Conservation (phyloP, 805 yeast species). For the Saturnispora halmiae region DNA sequence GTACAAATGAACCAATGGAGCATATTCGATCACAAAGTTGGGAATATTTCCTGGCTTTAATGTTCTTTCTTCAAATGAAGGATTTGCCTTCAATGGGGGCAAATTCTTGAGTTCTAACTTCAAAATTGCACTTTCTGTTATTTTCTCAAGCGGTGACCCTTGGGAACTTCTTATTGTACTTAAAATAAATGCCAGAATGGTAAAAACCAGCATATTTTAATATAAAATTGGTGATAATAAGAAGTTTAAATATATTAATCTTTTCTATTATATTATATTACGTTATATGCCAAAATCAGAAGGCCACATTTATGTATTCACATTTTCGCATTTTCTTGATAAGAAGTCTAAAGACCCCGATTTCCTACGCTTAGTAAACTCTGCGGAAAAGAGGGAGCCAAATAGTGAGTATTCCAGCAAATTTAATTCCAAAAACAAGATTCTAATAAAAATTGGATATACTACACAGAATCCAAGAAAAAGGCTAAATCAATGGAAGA, state of each 20-base stretch:
- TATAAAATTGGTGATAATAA: too few species aligned
- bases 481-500: constrained; percentile 44
- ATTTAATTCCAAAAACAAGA: constrained; percentile 31
- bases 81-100: constrained; percentile 32
- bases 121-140: not conserved
- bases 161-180: too few species aligned
- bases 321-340: constrained; percentile 33
- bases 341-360: constrained; percentile 23
- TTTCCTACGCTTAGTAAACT: constrained; percentile 34
- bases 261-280: not conserved
- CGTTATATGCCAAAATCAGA: not conserved
- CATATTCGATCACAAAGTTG: constrained; percentile 48
- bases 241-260: not conserved
- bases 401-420: constrained; percentile 29
- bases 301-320: constrained; percentile 47
- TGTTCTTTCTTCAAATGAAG: constrained; percentile 29
- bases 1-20: constrained; percentile 78
- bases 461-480: constrained; percentile 37
- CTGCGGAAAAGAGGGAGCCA: constrained; percentile 15
- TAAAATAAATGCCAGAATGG: too few species aligned
- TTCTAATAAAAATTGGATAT: constrained; percentile 45
- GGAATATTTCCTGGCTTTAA: constrained; percentile 52
- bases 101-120: constrained; percentile 18
- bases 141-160: not conserved
- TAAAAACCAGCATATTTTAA: too few species aligned